These are phyloP conservation scores for Pseudogymnoascus sp. DNA, from an alignment of 2,329 filamentous ascomycete genomes.

Conservation along the genomic window DNA sequence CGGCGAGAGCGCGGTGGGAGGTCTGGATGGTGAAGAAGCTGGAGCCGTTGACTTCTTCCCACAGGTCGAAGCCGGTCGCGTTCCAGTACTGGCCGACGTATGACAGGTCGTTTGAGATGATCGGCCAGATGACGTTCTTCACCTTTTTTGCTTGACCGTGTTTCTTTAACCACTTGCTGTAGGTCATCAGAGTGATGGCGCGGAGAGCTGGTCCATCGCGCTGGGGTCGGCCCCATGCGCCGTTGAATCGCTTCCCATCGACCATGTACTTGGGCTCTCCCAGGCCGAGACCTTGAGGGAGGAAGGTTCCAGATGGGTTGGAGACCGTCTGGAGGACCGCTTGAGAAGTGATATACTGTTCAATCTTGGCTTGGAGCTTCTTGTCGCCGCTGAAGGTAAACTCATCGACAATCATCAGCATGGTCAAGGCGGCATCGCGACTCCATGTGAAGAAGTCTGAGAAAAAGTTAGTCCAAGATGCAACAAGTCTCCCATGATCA, in stretches of 20 bases:
- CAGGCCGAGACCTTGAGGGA: slow-evolving; percentile 39
- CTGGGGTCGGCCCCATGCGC: slow-evolving; percentile 67
- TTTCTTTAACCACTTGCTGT: slow-evolving; percentile 62
- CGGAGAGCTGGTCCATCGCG: slow-evolving; percentile 71
- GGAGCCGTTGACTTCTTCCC: slow-evolving; percentile 71
- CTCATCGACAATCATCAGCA: slow-evolving; percentile 61
- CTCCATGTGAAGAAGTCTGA: slow-evolving; percentile 75
- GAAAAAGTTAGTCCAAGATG: neutral
- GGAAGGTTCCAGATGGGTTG: slow-evolving; percentile 44
- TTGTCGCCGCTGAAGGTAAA: slow-evolving; percentile 41
- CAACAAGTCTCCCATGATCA: neutral
- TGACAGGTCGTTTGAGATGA: slow-evolving; percentile 66
- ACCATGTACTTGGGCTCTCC: slow-evolving; percentile 69
- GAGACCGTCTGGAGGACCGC: slow-evolving; percentile 47
- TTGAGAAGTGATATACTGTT: slow-evolving; percentile 61
- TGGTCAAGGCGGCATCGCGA: slow-evolving; percentile 61
- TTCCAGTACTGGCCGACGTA: slow-evolving; percentile 71
- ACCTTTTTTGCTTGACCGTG: slow-evolving; percentile 45
- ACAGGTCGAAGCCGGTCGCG: slow-evolving; percentile 61
- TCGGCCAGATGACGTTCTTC: slow-evolving; percentile 56
- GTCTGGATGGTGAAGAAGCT: slow-evolving; percentile 72
- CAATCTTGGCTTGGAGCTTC: slow-evolving; percentile 47
- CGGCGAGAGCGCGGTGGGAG: slow-evolving; percentile 60
- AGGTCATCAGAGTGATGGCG: slow-evolving; percentile 63
- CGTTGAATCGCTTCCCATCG: slow-evolving; percentile 55